These are phyloP conservation scores for Corymbia calophylla DNA, from an alignment of 441 rosid genomes.

Conservation along the genomic window DNA sequence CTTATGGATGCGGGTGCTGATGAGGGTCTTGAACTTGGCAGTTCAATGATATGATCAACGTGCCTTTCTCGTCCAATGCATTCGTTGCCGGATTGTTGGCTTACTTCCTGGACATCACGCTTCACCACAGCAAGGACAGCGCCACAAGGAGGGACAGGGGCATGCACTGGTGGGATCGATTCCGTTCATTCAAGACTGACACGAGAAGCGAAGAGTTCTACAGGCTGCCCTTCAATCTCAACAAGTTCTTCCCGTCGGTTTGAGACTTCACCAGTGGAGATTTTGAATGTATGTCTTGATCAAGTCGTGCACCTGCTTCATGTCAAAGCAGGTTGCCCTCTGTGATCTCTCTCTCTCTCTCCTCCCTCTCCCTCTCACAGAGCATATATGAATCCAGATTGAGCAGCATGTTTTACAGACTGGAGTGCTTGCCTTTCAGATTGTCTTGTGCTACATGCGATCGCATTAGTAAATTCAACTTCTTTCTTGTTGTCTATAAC, in stretches of 20 bases:
- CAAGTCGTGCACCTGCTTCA: neutral
- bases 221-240: neutral
- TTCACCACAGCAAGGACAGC: slow-evolving; percentile 33
- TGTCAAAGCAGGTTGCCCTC: neutral
- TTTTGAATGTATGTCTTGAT: neutral
- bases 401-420: neutral
- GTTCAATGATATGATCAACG: slow-evolving; percentile 44
- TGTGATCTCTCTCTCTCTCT: neutral
- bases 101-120: slow-evolving; percentile 43
- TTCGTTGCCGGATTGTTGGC: slow-evolving; percentile 49
- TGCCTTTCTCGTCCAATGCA: slow-evolving; percentile 56
- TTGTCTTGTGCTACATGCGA: neutral
- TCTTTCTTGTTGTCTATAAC: neutral
- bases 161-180: slow-evolving; percentile 74
- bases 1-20: neutral
- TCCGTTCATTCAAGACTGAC: slow-evolving; percentile 47
- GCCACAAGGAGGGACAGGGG: slow-evolving; percentile 46
- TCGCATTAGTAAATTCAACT: neutral
- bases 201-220: slow-evolving; percentile 47
- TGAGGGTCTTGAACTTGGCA: slow-evolving; percentile 3
- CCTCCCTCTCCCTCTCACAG: neutral
- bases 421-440: neutral
- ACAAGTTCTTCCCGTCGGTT: slow-evolving; percentile 7
- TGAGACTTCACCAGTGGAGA: neutral
- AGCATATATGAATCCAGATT: neutral